Conservation (phyloP, 495 filamentous ascomycete species). For the Delitschia confertaspora region DNA sequence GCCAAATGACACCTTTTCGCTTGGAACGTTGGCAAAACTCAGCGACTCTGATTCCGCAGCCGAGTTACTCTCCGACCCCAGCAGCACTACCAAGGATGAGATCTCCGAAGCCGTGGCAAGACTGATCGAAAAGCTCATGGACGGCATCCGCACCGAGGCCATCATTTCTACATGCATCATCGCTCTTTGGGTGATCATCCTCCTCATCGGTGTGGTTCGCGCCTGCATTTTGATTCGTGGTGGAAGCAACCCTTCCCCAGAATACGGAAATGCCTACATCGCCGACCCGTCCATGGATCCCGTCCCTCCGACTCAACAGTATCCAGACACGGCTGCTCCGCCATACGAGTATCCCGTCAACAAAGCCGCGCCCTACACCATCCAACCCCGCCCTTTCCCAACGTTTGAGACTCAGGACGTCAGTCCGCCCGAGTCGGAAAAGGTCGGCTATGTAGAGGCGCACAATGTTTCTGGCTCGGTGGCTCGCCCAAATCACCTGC, state of each 20-base stretch:
- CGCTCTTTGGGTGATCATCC: conserved; percentile 63
- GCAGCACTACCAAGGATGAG: conserved; percentile 60
- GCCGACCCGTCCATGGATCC: conserved; percentile 15
- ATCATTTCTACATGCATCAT: conserved; percentile 66
- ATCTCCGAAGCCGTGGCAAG: conserved; percentile 65
- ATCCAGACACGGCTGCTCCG: conserved; percentile 20
- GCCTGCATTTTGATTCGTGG: conserved; percentile 46
- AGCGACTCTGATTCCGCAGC: conserved; percentile 43
- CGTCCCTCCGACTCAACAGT: neutral
- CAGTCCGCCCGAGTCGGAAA: conserved; percentile 19
- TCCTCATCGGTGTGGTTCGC: conserved; percentile 62
- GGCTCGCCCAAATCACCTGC: conserved; percentile 30
- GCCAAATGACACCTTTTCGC: conserved; percentile 71
- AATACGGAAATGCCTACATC: conserved; percentile 36
- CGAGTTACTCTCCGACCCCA: conserved; percentile 67
- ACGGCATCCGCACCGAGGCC: conserved; percentile 61
- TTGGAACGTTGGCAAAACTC: conserved; percentile 61
- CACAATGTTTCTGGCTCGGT: conserved; percentile 30
- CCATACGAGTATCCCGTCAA: conserved; percentile 29
- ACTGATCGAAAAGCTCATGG: conserved; percentile 53
- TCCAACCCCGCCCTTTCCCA: conserved; percentile 31
- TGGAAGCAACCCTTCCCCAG: conserved; percentile 45
- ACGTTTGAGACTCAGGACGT: conserved; percentile 18
- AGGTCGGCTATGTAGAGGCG: conserved; percentile 30
- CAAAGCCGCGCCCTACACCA: conserved; percentile 30